Percentiles rank a stretch among this genome's conserved stretches.
Conservation (phyloP, 768 basidiomycete species). For the Chalciporus chontae region DNA sequence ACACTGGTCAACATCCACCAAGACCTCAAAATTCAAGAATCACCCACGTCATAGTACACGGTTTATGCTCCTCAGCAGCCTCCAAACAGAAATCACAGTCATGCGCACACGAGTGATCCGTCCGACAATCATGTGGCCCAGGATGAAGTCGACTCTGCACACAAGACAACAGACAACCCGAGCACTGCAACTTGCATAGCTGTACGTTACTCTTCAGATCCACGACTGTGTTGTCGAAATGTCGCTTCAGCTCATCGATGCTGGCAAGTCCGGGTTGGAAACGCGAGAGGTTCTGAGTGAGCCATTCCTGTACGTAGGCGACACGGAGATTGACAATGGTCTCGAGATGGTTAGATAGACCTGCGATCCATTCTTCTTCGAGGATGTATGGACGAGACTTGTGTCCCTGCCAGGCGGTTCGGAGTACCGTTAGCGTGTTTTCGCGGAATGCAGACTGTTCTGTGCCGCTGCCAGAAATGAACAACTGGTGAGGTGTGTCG, state of each 20-base stretch:
- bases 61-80: slow-evolving; percentile 24
- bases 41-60: slow-evolving; percentile 49
- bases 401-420: slow-evolving; percentile 17
- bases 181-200: slow-evolving; percentile 49
- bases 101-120: slow-evolving; percentile 45
- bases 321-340: slow-evolving; percentile 41
- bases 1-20: background rate
- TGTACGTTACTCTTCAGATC: slow-evolving; percentile 45
- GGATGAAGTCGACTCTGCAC: slow-evolving; percentile 45
- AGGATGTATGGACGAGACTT: slow-evolving; percentile 14
- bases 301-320: slow-evolving; percentile 48
- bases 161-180: slow-evolving; percentile 47
- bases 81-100: slow-evolving; percentile 41
- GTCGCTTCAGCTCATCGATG: slow-evolving; percentile 43
- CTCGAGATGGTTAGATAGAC: slow-evolving; percentile 38
- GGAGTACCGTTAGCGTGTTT: slow-evolving; percentile 10
- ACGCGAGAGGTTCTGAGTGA: slow-evolving; percentile 44
- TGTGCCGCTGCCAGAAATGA: slow-evolving; percentile 19
- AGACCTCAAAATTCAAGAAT: background rate
- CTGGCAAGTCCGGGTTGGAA: slow-evolving; percentile 44
- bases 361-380: slow-evolving; percentile 37
- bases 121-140: slow-evolving; percentile 46
- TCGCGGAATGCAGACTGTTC: slow-evolving; percentile 20
- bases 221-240: slow-evolving; percentile 40
- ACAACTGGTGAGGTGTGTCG: slow-evolving; percentile 38